phyloP scores from a whole-genome alignment of 352 stramenopile species.

The Phytophthora cryptogea region DNA sequence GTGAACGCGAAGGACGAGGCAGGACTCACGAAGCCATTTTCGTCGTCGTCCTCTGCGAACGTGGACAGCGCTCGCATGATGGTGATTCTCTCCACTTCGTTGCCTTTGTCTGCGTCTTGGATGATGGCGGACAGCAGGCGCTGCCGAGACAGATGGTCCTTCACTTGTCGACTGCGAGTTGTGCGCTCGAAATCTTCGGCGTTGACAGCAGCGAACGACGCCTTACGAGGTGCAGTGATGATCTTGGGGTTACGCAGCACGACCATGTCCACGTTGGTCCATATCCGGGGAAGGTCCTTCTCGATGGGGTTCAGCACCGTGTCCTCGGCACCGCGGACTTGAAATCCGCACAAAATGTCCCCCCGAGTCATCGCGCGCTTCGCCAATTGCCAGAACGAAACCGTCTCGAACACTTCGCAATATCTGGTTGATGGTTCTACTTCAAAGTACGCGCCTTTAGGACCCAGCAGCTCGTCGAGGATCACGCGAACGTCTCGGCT shows the following conservation, averaged over 20 bases:
- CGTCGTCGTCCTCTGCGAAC: slow-evolving; percentile 31
- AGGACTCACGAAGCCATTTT: neutral
- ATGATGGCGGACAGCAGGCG: slow-evolving; percentile 62
- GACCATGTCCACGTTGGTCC: slow-evolving; percentile 68
- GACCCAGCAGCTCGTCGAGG: slow-evolving; percentile 76
- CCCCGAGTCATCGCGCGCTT: slow-evolving; percentile 56
- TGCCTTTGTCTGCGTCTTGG: slow-evolving; percentile 45
- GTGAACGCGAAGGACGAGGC: slow-evolving; percentile 21
- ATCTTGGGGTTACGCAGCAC: slow-evolving; percentile 53
- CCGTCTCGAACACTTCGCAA: slow-evolving; percentile 47
- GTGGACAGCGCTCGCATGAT: slow-evolving; percentile 41
- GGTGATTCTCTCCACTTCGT: slow-evolving; percentile 29
- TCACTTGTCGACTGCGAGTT: slow-evolving; percentile 48
- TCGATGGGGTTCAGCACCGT: slow-evolving; percentile 75
- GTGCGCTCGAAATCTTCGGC: slow-evolving; percentile 59
- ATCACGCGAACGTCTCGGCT: slow-evolving; percentile 83
- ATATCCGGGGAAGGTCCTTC: slow-evolving; percentile 53
- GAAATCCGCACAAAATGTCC: slow-evolving; percentile 84
- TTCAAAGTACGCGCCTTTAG: slow-evolving; percentile 74
- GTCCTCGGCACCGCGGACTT: slow-evolving; percentile 49
- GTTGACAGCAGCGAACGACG: slow-evolving; percentile 22
- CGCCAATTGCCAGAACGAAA: slow-evolving; percentile 84
- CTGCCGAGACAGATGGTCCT: slow-evolving; percentile 49
- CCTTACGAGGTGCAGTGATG: slow-evolving; percentile 19
- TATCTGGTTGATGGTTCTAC: slow-evolving; percentile 68